These are phyloP conservation scores for Mycosphaerella sp. DNA, from an alignment of 2,329 filamentous ascomycete species.

Conservation along the genomic window DNA sequence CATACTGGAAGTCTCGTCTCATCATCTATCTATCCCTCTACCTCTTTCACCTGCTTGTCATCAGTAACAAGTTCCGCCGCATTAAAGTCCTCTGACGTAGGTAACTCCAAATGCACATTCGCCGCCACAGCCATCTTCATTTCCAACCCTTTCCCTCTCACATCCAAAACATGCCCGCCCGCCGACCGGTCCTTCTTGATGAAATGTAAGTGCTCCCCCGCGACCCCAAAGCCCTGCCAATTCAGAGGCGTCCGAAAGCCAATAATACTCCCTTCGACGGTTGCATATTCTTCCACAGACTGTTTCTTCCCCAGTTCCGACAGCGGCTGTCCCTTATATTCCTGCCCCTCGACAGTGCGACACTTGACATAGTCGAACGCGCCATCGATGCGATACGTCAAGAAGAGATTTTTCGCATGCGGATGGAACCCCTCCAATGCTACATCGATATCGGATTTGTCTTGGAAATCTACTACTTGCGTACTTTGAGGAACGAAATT, in stretches of 20 bases:
- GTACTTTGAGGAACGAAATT: constrained; percentile 30
- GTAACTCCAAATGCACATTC: constrained; percentile 39
- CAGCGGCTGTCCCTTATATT: constrained; percentile 30
- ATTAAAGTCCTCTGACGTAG: constrained; percentile 38
- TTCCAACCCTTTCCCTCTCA: constrained; percentile 32
- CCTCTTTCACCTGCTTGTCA: constrained; percentile 34
- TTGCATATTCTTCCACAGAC: constrained; percentile 35
- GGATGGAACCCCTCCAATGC: constrained; percentile 26
- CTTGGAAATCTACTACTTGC: constrained; percentile 19
- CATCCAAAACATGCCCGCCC: constrained; percentile 40
- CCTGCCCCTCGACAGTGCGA: constrained; percentile 31
- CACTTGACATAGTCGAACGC: constrained; percentile 31
- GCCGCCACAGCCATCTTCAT: constrained; percentile 36
- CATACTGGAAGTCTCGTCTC: too few relatives aligned
- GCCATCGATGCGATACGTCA: constrained; percentile 33
- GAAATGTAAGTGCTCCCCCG: constrained; percentile 42
- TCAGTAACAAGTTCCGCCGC: constrained; percentile 32
- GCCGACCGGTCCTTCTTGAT: constrained; percentile 33
- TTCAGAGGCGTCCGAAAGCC: constrained; percentile 39
- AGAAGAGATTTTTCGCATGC: constrained; percentile 31
- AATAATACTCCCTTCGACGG: constrained; percentile 39
- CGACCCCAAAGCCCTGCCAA: constrained; percentile 39
- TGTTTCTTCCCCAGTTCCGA: constrained; percentile 38
- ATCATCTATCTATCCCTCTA: constrained; percentile 32
- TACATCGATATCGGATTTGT: constrained; percentile 28